These are phyloP conservation scores for Mucor lusitanicus DNA, from an alignment of 371 early-diverging fungal genomes.

Conservation along the genomic window DNA sequence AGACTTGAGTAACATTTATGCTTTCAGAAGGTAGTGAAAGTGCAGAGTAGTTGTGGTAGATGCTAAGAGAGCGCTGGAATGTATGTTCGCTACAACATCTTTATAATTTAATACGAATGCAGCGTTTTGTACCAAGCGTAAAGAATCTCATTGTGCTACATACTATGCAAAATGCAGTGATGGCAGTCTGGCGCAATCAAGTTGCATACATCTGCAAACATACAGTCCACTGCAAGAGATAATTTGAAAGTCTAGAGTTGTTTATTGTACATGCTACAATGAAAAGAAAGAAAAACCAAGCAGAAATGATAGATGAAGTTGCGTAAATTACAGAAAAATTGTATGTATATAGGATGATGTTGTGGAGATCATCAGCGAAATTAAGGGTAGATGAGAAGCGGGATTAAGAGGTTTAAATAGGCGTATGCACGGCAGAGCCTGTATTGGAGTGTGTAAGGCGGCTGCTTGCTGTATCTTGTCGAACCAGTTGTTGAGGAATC, in stretches of 20 bases:
- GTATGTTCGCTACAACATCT: too few relatives aligned
- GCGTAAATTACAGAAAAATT: not conserved
- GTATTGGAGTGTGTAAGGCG: not conserved
- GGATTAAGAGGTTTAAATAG: not conserved
- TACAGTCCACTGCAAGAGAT: not conserved
- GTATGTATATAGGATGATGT: not conserved
- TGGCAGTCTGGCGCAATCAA: not conserved
- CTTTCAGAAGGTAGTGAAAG: too few relatives aligned
- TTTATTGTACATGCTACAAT: not conserved
- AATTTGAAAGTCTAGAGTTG: not conserved
- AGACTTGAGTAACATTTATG: too few relatives aligned
- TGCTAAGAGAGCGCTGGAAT: too few relatives aligned
- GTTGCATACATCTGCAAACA: not conserved
- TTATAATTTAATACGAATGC: too few relatives aligned
- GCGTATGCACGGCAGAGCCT: not conserved
- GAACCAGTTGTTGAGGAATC: not conserved
- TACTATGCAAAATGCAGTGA: not conserved
- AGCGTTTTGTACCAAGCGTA: too few relatives aligned
- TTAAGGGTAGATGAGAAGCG: not conserved
- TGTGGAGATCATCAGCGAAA: not conserved
- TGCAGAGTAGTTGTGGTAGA: too few relatives aligned
- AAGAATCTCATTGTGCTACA: too few relatives aligned
- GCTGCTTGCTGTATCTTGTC: slow-evolving; percentile 15
- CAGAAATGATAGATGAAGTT: not conserved
- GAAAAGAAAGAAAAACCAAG: not conserved